Evolutionary conservation across 148 eudicot species (phyloP).

Genomic region (Arbutus unedo): DNA sequence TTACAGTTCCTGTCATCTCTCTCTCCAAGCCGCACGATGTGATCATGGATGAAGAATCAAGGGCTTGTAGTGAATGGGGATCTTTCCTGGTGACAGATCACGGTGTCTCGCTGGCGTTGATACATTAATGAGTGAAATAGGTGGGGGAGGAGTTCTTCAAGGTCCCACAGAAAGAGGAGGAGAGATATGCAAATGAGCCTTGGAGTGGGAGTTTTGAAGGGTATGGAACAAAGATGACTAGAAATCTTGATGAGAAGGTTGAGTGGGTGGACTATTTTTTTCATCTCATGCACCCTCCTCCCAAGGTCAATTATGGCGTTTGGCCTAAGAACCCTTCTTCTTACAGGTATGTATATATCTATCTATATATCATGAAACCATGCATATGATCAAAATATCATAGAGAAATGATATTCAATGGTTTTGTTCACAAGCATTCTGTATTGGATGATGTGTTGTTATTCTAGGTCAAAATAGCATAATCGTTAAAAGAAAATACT

Average conservation of each 20-base stretch:
- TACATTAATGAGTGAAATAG: slow-evolving; percentile 24
- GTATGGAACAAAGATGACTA: slow-evolving; percentile 42
- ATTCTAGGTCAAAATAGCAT: no score
- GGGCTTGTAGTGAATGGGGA: slow-evolving; percentile 40
- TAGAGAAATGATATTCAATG: no score
- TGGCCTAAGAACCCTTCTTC: slow-evolving; percentile 41
- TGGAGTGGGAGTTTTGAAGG: slow-evolving; percentile 34
- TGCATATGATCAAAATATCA: background rate
- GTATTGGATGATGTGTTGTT: background rate
- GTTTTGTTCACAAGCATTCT: no score
- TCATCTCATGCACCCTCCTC: slow-evolving; percentile 38
- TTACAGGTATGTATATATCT: slow-evolving; percentile 26
- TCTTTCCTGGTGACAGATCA: slow-evolving; percentile 35
- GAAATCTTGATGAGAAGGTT: slow-evolving; percentile 30
- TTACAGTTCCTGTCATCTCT: slow-evolving; percentile 34
- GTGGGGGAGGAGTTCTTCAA: slow-evolving; percentile 35
- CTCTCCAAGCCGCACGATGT: slow-evolving; percentile 27
- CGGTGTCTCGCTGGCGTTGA: slow-evolving; percentile 20
- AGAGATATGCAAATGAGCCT: slow-evolving; percentile 42
- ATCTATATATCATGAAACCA: background rate
- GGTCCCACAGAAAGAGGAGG: slow-evolving; percentile 33
- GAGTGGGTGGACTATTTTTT: slow-evolving; percentile 51
- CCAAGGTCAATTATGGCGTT: slow-evolving; percentile 32
- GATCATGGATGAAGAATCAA: slow-evolving; percentile 26
- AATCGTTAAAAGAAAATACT: no score